Percentiles rank a stretch among this genome's conserved stretches.
Evolutionary conservation across 1,284 basidiomycete genomes (phyloP).

Genomic region (Sphagnurus paluster): DNA sequence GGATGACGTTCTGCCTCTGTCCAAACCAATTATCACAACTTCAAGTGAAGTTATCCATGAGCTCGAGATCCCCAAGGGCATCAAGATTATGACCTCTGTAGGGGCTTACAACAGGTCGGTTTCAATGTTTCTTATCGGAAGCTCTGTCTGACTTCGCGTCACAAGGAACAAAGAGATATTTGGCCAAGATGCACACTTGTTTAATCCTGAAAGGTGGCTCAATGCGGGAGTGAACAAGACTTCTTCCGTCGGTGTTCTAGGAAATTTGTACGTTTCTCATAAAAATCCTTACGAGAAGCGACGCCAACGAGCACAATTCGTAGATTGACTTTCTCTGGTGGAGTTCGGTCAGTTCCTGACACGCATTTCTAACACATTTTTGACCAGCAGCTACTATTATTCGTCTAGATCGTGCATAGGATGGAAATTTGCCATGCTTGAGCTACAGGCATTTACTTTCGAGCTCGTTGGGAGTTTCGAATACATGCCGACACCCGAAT

Average conservation of each 20-base stretch:
- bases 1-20: slow-evolving; percentile 47
- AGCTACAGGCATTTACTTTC: slow-evolving; percentile 51
- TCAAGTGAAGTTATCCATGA: slow-evolving; percentile 35
- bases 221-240: slow-evolving; percentile 33
- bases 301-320: too few species aligned
- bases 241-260: slow-evolving; percentile 45
- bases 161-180: slow-evolving; percentile 44
- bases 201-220: slow-evolving; percentile 54
- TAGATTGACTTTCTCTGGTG: slow-evolving; percentile 47
- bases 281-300: not conserved
- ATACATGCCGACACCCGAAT: slow-evolving; percentile 39
- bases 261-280: slow-evolving; percentile 46
- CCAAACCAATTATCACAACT: slow-evolving; percentile 36
- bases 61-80: slow-evolving; percentile 38
- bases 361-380: not conserved
- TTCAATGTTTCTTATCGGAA: not conserved
- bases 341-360: slow-evolving; percentile 29
- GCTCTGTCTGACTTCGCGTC: not conserved
- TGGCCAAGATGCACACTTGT: slow-evolving; percentile 49
- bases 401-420: slow-evolving; percentile 38
- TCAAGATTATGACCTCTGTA: slow-evolving; percentile 35
- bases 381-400: not conserved
- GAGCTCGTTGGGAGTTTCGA: slow-evolving; percentile 51
- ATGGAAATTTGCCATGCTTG: slow-evolving; percentile 54
- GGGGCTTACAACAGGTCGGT: slow-evolving; percentile 42